These are phyloP conservation scores for Clarireedia paspali DNA, from an alignment of 2,329 filamentous ascomycete species.

Conservation along the genomic window DNA sequence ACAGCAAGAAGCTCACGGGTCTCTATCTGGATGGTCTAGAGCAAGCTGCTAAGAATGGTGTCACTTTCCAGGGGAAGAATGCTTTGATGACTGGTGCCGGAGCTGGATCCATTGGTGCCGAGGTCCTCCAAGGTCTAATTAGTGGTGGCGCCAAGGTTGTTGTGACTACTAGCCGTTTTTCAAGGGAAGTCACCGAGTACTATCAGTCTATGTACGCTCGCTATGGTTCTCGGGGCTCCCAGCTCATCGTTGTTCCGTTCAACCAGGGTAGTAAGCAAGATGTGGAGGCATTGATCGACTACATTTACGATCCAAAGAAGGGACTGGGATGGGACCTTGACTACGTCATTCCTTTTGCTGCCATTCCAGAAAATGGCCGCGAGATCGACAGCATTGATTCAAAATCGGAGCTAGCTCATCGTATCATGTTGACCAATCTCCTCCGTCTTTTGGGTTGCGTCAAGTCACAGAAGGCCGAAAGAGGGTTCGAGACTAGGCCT, in stretches of 20 bases:
- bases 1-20: slow-evolving; percentile 96
- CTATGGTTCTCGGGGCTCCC: slow-evolving; percentile 86
- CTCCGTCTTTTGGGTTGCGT: slow-evolving; percentile 83
- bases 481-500: slow-evolving; percentile 88
- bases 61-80: slow-evolving; percentile 92
- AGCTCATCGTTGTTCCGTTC: slow-evolving; percentile 97
- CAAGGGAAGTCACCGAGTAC: slow-evolving; percentile 95
- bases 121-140: slow-evolving; percentile 91
- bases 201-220: slow-evolving; percentile 98
- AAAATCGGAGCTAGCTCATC: slow-evolving; percentile 94
- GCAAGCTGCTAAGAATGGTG: slow-evolving; percentile 76
- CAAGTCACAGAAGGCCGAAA: slow-evolving; percentile 81
- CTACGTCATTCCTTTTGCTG: slow-evolving; percentile 91
- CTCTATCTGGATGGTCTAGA: slow-evolving; percentile 89
- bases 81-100: slow-evolving; percentile 97
- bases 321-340: slow-evolving; percentile 98
- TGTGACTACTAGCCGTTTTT: slow-evolving; percentile 95
- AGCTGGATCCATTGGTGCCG: slow-evolving; percentile 94
- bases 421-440: slow-evolving; percentile 98
- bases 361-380: slow-evolving; percentile 94
- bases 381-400: slow-evolving; percentile 97
- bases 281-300: slow-evolving; percentile 85
- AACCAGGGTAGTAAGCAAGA: slow-evolving; percentile 99
- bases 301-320: slow-evolving; percentile 94
- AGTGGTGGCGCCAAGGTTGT: slow-evolving; percentile 95